These are phyloP conservation scores for Lactarius evosmus DNA, from an alignment of 768 basidiomycete species.

Conservation along the genomic window DNA sequence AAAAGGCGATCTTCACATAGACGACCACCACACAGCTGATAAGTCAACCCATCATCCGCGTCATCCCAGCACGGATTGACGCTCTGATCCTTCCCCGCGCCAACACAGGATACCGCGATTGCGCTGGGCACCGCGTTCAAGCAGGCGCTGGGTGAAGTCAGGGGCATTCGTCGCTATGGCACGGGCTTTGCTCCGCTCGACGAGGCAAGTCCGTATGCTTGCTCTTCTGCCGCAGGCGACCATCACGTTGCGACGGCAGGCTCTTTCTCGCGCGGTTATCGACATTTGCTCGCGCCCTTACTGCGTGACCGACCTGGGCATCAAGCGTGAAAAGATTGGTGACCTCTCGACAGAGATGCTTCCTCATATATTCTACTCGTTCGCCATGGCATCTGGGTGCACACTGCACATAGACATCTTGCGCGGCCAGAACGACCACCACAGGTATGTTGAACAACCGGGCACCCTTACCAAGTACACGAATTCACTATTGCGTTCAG, in stretches of 20 bases:
- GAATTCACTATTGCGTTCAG: conserved; percentile 41
- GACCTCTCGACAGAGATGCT: conserved; percentile 98
- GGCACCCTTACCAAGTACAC: not conserved
- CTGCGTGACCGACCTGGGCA: conserved; percentile 87
- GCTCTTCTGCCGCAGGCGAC: not conserved
- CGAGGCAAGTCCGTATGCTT: conserved; percentile 57
- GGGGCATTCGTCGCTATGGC: conserved; percentile 92
- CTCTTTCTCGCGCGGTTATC: conserved; percentile 91
- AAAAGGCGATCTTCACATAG: conserved; percentile 94
- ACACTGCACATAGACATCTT: conserved; percentile 95
- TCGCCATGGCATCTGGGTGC: conserved; percentile 92
- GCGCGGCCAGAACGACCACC: conserved; percentile 96
- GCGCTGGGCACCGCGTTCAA: conserved; percentile 91
- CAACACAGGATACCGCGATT: conserved; percentile 82
- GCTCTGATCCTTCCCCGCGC: conserved; percentile 12
- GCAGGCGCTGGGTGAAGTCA: conserved; percentile 88
- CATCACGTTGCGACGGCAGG: conserved; percentile 45
- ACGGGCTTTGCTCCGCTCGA: conserved; percentile 96
- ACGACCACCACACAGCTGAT: conserved; percentile 99
- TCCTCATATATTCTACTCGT: conserved; percentile 95
- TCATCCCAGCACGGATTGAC: conserved; percentile 21
- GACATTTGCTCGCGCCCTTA: conserved; percentile 98
- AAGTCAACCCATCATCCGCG: conserved; percentile 41
- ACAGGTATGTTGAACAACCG: conserved; percentile 56
- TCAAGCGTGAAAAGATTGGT: conserved; percentile 89